These are phyloP conservation scores for Rhizophlyctis rosea DNA, from an alignment of 192 early-diverging fungal species.

Conservation along the genomic window DNA sequence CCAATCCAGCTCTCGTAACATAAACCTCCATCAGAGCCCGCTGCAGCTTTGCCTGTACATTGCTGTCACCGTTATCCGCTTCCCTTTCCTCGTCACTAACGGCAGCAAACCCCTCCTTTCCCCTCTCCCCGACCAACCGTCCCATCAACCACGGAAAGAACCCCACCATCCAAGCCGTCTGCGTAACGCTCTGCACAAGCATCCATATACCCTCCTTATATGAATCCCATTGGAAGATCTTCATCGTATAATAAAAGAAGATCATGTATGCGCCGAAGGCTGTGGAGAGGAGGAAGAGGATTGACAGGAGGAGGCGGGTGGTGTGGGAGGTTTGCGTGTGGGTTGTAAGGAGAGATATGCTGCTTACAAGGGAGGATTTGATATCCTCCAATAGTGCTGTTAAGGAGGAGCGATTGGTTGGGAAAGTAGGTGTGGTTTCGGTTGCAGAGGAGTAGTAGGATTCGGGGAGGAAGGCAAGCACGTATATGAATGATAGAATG, in stretches of 20 bases:
- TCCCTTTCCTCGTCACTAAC: too few species aligned
- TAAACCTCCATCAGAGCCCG: slow-evolving; percentile 4
- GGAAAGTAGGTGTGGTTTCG: too few species aligned
- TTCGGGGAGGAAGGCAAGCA: slow-evolving; percentile 38
- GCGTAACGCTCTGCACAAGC: slow-evolving; percentile 21
- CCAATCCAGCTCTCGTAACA: slow-evolving; percentile 22
- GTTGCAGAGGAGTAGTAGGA: too few species aligned
- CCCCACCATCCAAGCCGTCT: slow-evolving; percentile 36
- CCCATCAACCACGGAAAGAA: slow-evolving; percentile 20
- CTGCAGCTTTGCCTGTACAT: background rate
- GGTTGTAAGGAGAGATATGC: slow-evolving; percentile 1
- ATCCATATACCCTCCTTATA: slow-evolving; percentile 38
- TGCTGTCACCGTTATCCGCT: too few species aligned
- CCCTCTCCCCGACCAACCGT: too few species aligned
- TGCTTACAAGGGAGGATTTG: too few species aligned
- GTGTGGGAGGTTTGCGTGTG: background rate
- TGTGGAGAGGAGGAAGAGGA: slow-evolving; percentile 26
- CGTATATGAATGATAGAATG: slow-evolving; percentile 25
- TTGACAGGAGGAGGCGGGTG: slow-evolving; percentile 21
- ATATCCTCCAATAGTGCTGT: too few species aligned
- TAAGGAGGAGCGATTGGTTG: too few species aligned
- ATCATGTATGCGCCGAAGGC: slow-evolving; percentile 20
- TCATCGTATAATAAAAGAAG: slow-evolving; percentile 42
- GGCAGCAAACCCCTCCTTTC: background rate
- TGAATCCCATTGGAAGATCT: slow-evolving; percentile 44